phyloP scores from a whole-genome alignment of 805 yeast species.

The Myxozyma udenii region DNA sequence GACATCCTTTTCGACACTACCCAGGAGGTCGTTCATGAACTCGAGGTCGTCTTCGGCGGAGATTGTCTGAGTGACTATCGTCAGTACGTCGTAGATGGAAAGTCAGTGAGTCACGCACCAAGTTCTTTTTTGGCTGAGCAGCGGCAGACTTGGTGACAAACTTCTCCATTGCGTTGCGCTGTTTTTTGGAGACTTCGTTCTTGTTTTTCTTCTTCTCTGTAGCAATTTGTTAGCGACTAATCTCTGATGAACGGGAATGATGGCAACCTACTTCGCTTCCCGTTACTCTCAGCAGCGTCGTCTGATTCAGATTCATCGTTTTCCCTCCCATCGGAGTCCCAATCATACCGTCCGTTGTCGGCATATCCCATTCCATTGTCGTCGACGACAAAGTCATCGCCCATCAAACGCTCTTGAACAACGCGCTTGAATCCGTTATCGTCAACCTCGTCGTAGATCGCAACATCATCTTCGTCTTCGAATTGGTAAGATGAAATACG shows the following conservation, averaged over 20 bases:
- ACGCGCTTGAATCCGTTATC: constrained; percentile 72
- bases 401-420: constrained; percentile 73
- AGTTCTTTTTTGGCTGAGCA: constrained; percentile 1
- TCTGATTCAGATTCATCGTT: constrained; percentile 36
- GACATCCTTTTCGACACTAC: constrained; percentile 45
- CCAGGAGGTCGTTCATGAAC: constrained; percentile 67
- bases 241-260: not conserved
- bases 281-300: not conserved
- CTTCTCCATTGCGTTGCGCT: constrained; percentile 21
- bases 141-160: constrained; percentile 11
- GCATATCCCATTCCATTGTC: constrained; percentile 93
- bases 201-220: constrained; percentile 15
- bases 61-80: too few species aligned
- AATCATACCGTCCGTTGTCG: constrained; percentile 88
- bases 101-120: not conserved
- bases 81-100: not conserved
- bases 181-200: constrained; percentile 8
- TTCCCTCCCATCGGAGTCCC: constrained; percentile 57
- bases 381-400: constrained; percentile 91
- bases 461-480: constrained; percentile 48
- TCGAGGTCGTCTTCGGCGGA: constrained; percentile 43
- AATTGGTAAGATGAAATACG: constrained; percentile 46
- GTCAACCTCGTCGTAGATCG: constrained; percentile 83
- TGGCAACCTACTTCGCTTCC: constrained; percentile 9
- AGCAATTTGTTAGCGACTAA: not conserved